Evolutionary conservation across 345 rosid genomes (phyloP).

Genomic region (Syzygium aromaticum): DNA sequence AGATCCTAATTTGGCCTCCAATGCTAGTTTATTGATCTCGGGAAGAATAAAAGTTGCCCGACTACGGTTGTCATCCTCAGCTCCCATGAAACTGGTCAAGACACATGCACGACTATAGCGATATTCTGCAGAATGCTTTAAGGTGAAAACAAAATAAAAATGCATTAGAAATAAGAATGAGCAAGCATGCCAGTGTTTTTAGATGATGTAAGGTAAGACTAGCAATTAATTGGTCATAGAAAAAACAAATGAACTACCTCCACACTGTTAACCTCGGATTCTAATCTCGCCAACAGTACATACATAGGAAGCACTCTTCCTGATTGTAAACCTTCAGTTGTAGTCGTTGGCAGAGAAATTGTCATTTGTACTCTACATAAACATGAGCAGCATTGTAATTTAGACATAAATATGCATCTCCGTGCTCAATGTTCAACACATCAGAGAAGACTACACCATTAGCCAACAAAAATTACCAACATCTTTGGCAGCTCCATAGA

Average conservation of each 20-base stretch:
- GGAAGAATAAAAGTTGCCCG: constrained; percentile 81
- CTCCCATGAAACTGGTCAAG: constrained; percentile 65
- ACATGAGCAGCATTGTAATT: background rate
- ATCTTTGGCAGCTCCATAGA: background rate
- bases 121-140: constrained; percentile 85
- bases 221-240: background rate
- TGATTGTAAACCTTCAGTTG: constrained; percentile 43
- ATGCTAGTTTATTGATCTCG: constrained; percentile 63
- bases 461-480: background rate
- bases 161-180: background rate
- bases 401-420: background rate
- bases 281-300: constrained; percentile 71
- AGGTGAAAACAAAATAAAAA: constrained; percentile 17
- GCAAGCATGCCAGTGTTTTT: background rate
- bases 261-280: constrained; percentile 36
- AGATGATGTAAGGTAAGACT: background rate
- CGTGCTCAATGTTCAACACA: background rate
- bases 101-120: constrained; percentile 74
- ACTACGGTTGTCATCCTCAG: constrained; percentile 52
- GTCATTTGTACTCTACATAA: constrained; percentile 68
- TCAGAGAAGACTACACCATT: background rate
- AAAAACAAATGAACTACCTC: constrained; percentile 42
- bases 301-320: constrained; percentile 63
- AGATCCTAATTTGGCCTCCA: constrained; percentile 75
- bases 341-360: constrained; percentile 41